Base-by-base conservation (phyloP, 2,329 filamentous ascomycete species). In the Rhynchosporium agropyri region DNA sequence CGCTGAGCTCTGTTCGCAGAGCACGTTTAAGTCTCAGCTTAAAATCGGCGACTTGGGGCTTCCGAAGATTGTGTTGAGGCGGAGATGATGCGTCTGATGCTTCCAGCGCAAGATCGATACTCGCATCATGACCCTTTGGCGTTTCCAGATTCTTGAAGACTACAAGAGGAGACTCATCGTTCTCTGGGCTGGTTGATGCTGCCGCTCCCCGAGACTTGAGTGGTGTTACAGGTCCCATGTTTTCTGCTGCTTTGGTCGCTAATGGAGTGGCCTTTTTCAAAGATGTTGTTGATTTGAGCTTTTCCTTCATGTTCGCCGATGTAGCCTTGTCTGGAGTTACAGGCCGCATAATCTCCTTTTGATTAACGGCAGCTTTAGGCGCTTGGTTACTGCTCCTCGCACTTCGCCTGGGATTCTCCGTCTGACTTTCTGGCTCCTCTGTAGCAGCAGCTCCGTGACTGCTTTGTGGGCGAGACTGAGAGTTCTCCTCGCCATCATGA, bases 1-100 rank as follows among this genome's bases (percentile, higher is more conserved):
- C 83, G 2, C 80, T 79, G 46, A 87, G 74, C 12, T 78, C 78
- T 12, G 71, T 75, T 6, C 73, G 66, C 36, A 75, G 59, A 48
- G 68, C 61, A 64, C 68, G 67, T 5, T 63, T 65, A 15, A 73
- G 61, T 48, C 63, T 67, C 36, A 71, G 38, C 59, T 71, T 74
- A 3, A 70, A 58, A 49, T 73, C 70, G 3, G 60, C 62, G 29
- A 63, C 57, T 13, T 69, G 61, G 12, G 48, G 15, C 31, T 60
- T 60, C 40, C 58, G 58, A 43, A 60, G 58, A 10, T 60, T 60
- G 36, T 60, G 48, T 28, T 60, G 58, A 29, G 46, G 36, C 13
- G 58, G 46, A 8, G 46, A 50, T 9, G 48, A 60, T 42, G 58
- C 49, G 9, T 60, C 46, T 29, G 46, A 50, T 29, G 51, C 20